Conservation (phyloP, 768 basidiomycete genomes). For the Suillus occidentalis region DNA sequence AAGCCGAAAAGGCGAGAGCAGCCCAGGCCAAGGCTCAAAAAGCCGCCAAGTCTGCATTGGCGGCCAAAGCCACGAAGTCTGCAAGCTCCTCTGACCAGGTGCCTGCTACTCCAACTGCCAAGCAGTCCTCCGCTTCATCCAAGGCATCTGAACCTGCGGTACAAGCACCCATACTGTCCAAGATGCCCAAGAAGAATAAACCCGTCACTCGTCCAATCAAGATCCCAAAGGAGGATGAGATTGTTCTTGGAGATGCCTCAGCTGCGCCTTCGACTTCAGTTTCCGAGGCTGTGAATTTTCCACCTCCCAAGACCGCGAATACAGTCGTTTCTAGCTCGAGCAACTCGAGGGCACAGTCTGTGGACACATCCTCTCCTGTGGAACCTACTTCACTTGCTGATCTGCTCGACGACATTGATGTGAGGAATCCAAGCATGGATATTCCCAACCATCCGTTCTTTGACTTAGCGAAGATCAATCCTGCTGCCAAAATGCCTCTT, state of each 20-base stretch:
- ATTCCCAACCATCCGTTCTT: constrained; percentile 75
- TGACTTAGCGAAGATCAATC: constrained; percentile 66
- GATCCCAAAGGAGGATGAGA: constrained; percentile 60
- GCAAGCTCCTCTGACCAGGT: constrained; percentile 1
- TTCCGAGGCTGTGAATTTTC: constrained; percentile 47
- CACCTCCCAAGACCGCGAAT: constrained; percentile 32
- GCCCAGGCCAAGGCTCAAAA: constrained; percentile 23
- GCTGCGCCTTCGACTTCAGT: constrained; percentile 44
- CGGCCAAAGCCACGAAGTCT: constrained; percentile 18
- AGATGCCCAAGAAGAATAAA: constrained; percentile 82
- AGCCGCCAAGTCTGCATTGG: constrained; percentile 23
- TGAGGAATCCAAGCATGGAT: constrained; percentile 61
- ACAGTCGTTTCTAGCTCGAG: constrained; percentile 48
- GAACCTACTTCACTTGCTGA: constrained; percentile 56
- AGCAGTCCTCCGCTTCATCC: constrained; percentile 18
- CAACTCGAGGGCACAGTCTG: constrained; percentile 61
- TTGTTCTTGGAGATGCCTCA: constrained; percentile 40
- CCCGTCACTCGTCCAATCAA: constrained; percentile 58
- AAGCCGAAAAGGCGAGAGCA: constrained; percentile 27
- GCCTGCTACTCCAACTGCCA: constrained; percentile 15
- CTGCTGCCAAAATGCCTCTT: constrained; percentile 76
- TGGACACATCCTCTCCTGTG: constrained; percentile 48
- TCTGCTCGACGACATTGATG: constrained; percentile 66
- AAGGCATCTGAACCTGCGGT: constrained; percentile 36
- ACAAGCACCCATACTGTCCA: constrained; percentile 77